Evolutionary conservation across 257 asterid genomes (phyloP), one percentile per base, ranked within the genome.

Genomic region (Nicotiana otophora): DNA sequence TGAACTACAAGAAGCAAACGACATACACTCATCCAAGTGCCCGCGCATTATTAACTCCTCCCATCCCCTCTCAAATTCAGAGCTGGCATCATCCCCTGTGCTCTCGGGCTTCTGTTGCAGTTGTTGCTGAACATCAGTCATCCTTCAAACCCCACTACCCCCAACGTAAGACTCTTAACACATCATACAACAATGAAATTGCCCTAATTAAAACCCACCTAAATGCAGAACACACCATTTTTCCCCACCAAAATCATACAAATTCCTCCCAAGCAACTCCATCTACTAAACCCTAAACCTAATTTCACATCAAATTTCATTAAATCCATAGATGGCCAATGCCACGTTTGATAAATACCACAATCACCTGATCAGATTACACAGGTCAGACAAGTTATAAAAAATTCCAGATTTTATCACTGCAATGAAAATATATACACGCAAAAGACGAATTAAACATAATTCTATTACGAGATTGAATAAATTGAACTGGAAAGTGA

Each of bases 1-100:
- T 31, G 97, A 89, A 82, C 98, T 95, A 82, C 96, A 95, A 5
- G 98, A 90, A 20, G 93, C 92, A 83, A 90, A 93, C 20, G 98
- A 90, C 97, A 92, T 88, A 86, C 92, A 94, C 63, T 94, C 98
- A 30, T 94, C 99, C 82, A 94, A 94, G 82, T 87, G 89, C 26
- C 98, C 98, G 30, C 90, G 88, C 97, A 92, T 91, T 72, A 93
- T 91, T 78, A 93, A 87, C 87, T 91, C 99, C 89, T 94, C 98
- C 85, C 91, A 91, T 76, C 97, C 95, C 90, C 97, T 93, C 89
- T 93, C 97, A 15, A 91, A 94, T 66, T 90, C 99, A 4, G 94
- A 87, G 78, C 84, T 93, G 58, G 88, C 89, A 39, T 85, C 97
- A 54, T 87, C 90, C 12, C 86, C 92, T 0, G 95, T 85, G 86